Conservation (phyloP, 140 eudicot species). For the Erigeron philadelphicus region DNA sequence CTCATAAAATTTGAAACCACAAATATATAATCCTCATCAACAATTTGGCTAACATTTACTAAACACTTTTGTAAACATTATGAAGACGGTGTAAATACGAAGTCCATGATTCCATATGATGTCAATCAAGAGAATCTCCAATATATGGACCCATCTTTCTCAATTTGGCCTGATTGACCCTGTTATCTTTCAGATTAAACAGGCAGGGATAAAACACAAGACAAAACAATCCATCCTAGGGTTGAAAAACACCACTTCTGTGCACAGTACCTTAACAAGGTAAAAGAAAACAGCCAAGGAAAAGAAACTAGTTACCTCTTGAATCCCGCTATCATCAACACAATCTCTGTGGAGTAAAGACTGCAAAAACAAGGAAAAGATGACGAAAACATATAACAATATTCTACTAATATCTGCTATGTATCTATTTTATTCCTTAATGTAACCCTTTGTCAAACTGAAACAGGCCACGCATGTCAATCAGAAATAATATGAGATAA, state of each 20-base stretch:
- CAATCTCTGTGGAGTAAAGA: constrained; percentile 75
- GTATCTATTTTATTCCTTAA: constrained; percentile 10
- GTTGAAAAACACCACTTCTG: too few relatives aligned
- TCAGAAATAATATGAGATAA: background rate
- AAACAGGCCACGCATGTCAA: constrained; percentile 6
- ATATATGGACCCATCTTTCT: too few relatives aligned
- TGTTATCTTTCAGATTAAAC: too few relatives aligned
- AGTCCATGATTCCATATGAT: too few relatives aligned
- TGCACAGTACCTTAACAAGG: background rate
- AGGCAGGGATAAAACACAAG: too few relatives aligned
- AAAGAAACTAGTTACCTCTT: constrained; percentile 56
- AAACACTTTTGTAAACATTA: too few relatives aligned
- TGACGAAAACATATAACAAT: background rate
- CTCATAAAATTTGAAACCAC: background rate
- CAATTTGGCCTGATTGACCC: too few relatives aligned
- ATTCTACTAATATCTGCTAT: background rate
- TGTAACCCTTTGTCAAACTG: constrained; percentile 8
- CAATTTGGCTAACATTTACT: too few relatives aligned
- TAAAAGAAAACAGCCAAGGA: background rate
- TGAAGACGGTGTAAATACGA: too few relatives aligned
- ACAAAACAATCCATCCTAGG: too few relatives aligned
- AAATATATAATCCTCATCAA: too few relatives aligned
- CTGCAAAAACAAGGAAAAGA: constrained; percentile 35
- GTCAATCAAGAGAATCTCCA: too few relatives aligned
- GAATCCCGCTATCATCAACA: constrained; percentile 62